A percentile compares a stretch with the other conserved stretches of the same genome.
Conservation (phyloP, 2,329 filamentous ascomycete genomes). For the Diaporthe vexans region DNA sequence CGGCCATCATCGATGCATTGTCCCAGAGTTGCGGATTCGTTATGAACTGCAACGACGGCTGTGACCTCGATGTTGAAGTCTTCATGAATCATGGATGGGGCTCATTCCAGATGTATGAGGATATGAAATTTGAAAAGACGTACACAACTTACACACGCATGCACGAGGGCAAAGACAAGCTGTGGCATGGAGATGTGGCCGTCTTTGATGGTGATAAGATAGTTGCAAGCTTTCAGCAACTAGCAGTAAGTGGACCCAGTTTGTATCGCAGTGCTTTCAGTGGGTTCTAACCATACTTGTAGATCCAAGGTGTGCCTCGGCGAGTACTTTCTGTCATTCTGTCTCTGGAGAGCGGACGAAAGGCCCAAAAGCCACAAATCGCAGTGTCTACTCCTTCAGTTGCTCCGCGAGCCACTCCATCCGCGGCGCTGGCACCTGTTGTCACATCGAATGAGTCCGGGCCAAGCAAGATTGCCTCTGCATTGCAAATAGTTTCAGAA, state of each 20-base stretch:
- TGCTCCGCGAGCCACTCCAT: neutral
- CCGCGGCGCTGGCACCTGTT: neutral
- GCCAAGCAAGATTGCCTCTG: neutral
- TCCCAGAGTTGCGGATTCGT: slow-evolving; percentile 73
- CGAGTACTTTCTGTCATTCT: slow-evolving; percentile 50
- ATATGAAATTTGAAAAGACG: slow-evolving; percentile 58
- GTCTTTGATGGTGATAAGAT: slow-evolving; percentile 66
- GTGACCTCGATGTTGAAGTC: slow-evolving; percentile 67
- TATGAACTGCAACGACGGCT: slow-evolving; percentile 69
- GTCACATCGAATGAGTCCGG: neutral
- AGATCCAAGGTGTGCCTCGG: slow-evolving; percentile 56
- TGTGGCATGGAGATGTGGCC: slow-evolving; percentile 67
- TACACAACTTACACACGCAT: slow-evolving; percentile 71
- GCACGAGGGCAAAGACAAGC: slow-evolving; percentile 65
- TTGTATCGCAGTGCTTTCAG: too few relatives aligned
- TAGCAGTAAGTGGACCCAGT: slow-evolving; percentile 70
- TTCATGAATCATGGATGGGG: slow-evolving; percentile 74
- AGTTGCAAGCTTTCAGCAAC: slow-evolving; percentile 65
- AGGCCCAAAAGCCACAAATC: neutral
- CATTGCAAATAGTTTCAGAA: slow-evolving; percentile 26
- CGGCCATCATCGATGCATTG: slow-evolving; percentile 71
- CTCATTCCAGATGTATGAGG: slow-evolving; percentile 64
- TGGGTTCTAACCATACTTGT: slow-evolving; percentile 42
- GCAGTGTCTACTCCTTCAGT: neutral
- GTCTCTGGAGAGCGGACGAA: slow-evolving; percentile 40